These are phyloP conservation scores for Pyrrhoderma lamaoense DNA, from an alignment of 1,284 basidiomycete genomes.

Conservation along the genomic window DNA sequence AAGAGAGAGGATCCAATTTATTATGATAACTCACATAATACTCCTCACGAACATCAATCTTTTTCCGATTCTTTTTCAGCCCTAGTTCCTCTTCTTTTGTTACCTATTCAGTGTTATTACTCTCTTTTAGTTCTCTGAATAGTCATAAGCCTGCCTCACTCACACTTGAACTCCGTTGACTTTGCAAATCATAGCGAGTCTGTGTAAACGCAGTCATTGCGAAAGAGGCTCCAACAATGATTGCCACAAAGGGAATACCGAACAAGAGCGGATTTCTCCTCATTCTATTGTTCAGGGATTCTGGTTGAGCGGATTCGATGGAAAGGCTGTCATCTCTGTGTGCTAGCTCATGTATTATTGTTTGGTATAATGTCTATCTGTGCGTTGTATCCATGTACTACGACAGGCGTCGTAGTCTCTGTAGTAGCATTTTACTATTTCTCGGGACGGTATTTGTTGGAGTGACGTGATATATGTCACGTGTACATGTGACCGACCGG, in stretches of 20 bases:
- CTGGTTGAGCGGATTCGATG: constrained; percentile 44
- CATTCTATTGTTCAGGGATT: constrained; percentile 40
- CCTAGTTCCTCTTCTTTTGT: constrained; percentile 80
- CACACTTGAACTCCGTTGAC: constrained; percentile 70
- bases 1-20: background rate
- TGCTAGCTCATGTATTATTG: constrained; percentile 3
- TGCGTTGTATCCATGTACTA: background rate
- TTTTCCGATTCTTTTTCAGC: constrained; percentile 73
- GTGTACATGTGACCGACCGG: background rate
- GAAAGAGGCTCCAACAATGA: constrained; percentile 87
- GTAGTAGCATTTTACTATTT: no score
- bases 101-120: constrained; percentile 40
- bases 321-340: constrained; percentile 50
- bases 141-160: no score
- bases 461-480: background rate
- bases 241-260: constrained; percentile 79
- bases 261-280: constrained; percentile 64
- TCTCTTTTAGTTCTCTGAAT: no score
- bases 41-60: constrained; percentile 90
- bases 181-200: constrained; percentile 85
- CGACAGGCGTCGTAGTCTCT: no score
- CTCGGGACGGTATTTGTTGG: no score
- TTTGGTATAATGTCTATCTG: background rate
- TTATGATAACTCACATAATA: constrained; percentile 76
- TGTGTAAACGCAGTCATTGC: constrained; percentile 81